Percentiles rank a stretch among this genome's conserved stretches.
Evolutionary conservation across 2,329 filamentous ascomycete species (phyloP).

Genomic region (Truncatella angustata): DNA sequence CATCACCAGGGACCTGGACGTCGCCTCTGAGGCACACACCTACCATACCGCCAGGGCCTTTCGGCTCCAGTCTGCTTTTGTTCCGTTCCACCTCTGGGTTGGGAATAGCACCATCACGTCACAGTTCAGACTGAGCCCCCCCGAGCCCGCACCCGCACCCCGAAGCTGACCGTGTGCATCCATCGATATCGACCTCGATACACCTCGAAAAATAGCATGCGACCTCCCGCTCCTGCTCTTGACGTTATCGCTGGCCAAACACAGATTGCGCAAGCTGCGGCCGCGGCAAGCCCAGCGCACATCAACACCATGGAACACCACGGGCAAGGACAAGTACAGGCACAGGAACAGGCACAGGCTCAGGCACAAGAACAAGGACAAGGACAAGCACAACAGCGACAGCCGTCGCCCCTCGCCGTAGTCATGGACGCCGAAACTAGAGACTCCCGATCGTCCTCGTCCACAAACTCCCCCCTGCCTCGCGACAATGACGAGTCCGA

Average conservation of each 20-base stretch:
- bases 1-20: too few species aligned
- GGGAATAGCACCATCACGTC: too few species aligned
- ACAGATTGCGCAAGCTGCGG: conserved; percentile 5
- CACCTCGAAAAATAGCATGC: conserved; percentile 6
- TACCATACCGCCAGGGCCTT: too few species aligned
- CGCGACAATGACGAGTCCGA: conserved; percentile 89
- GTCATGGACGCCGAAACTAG: conserved; percentile 36
- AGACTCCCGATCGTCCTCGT: conserved; percentile 61
- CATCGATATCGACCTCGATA: background rate
- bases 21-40: too few species aligned
- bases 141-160: background rate
- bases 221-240: conserved; percentile 12
- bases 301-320: background rate
- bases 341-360: too few species aligned
- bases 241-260: conserved; percentile 13
- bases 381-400: background rate
- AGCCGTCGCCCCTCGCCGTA: conserved; percentile 11
- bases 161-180: background rate
- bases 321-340: background rate
- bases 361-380: background rate
- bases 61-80: too few species aligned
- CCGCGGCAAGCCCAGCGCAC: background rate
- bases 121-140: background rate
- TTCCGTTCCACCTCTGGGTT: too few species aligned
- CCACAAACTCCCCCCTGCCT: conserved; percentile 71